Conservation (phyloP, 768 basidiomycete genomes). For the Russula emetica region DNA sequence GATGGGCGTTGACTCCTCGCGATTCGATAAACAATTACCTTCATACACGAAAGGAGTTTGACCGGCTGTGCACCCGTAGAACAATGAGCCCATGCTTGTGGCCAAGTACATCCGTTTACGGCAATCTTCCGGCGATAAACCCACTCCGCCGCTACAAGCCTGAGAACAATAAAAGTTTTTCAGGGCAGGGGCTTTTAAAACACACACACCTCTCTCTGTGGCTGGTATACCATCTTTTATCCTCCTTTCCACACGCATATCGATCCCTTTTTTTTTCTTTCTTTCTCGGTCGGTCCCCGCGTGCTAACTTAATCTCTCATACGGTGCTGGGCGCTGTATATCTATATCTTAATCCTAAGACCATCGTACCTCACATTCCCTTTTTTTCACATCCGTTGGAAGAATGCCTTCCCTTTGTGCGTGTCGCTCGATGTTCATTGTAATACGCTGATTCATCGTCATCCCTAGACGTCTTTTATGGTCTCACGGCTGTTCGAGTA, state of each 20-base stretch:
- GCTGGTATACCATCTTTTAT: not conserved
- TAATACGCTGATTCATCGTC: not conserved
- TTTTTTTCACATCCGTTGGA: not conserved
- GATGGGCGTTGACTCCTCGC: not conserved
- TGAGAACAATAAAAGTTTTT: not conserved
- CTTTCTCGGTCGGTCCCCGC: no score
- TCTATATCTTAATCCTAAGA: not conserved
- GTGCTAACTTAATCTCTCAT: not conserved
- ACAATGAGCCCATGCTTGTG: conserved; percentile 3
- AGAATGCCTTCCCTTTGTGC: conserved; percentile 22
- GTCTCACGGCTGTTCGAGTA: conserved; percentile 71
- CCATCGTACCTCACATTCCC: no score
- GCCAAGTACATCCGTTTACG: conserved; percentile 5
- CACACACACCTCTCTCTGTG: not conserved
- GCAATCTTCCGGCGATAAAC: not conserved
- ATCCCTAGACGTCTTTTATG: conserved; percentile 56
- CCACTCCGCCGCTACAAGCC: not conserved
- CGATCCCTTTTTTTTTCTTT: not conserved
- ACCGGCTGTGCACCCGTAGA: not conserved
- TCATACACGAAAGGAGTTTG: not conserved
- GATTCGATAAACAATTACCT: conserved; percentile 3
- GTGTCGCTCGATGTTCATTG: not conserved
- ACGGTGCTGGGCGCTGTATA: conserved; percentile 26
- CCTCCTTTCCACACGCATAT: not conserved
- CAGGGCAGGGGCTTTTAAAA: not conserved